Conservation (phyloP, 805 yeast species). For the Candida nanaspora region DNA sequence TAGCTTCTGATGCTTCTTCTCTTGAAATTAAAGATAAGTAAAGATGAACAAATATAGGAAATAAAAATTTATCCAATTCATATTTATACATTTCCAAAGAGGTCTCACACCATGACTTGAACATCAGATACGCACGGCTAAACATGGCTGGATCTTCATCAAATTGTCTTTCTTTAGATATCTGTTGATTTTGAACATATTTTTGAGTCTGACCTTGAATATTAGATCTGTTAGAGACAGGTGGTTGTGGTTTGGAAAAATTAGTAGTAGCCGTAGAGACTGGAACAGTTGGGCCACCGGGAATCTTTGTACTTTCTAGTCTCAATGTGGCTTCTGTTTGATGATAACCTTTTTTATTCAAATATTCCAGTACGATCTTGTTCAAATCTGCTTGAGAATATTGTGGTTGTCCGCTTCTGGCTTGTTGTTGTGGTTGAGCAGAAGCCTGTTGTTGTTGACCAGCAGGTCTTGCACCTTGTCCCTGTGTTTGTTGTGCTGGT, state of each 20-base stretch:
- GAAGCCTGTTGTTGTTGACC: slow-evolving; percentile 10
- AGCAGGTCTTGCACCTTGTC: slow-evolving; percentile 7
- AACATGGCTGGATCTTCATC: slow-evolving; percentile 63
- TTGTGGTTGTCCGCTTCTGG: slow-evolving; percentile 21
- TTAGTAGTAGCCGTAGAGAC: slow-evolving; percentile 39
- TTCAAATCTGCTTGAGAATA: slow-evolving; percentile 84
- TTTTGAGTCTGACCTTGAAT: slow-evolving; percentile 23
- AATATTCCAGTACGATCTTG: slow-evolving; percentile 84
- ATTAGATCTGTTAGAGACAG: slow-evolving; percentile 28
- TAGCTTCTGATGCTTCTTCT: slow-evolving; percentile 53
- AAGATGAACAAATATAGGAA: slow-evolving; percentile 89
- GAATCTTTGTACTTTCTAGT: slow-evolving; percentile 67
- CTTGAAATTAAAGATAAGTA: slow-evolving; percentile 73
- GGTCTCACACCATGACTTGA: slow-evolving; percentile 83
- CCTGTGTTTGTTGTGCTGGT: slow-evolving; percentile 7
- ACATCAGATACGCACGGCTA: slow-evolving; percentile 70
- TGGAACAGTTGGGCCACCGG: slow-evolving; percentile 41
- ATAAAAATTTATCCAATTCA: slow-evolving; percentile 74
- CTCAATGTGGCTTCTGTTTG: slow-evolving; percentile 92
- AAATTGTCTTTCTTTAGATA: slow-evolving; percentile 28
- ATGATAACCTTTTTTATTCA: slow-evolving; percentile 89
- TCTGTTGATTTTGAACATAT: slow-evolving; percentile 17
- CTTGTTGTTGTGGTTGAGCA: slow-evolving; percentile 12
- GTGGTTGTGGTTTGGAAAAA: slow-evolving; percentile 23
- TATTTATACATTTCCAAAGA: slow-evolving; percentile 88